Percentiles rank a stretch among this genome's conserved stretches.
phyloP scores from a whole-genome alignment of 176 grass and related monocot species.

The Aegilops speltoides region DNA sequence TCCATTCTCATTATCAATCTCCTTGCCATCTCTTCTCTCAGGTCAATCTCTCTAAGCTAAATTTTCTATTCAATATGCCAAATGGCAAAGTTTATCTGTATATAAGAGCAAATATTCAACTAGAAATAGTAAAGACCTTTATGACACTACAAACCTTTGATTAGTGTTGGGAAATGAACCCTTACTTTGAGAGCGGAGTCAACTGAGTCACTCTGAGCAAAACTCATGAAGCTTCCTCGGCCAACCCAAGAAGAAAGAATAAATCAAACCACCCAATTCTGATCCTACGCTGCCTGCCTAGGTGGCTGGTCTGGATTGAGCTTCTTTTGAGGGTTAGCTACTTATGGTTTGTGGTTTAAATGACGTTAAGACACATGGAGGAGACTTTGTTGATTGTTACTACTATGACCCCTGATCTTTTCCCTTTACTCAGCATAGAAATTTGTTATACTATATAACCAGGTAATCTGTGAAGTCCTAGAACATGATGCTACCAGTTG shows the following conservation, averaged over 20 bases:
- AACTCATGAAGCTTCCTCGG: background rate
- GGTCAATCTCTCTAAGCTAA: slow-evolving; percentile 42
- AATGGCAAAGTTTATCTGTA: slow-evolving; percentile 14
- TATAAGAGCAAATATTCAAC: slow-evolving; percentile 1
- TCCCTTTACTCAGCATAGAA: background rate
- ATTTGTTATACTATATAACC: background rate
- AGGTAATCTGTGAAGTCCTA: background rate
- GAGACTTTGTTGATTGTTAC: too few relatives aligned
- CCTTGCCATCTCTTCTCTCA: slow-evolving; percentile 27
- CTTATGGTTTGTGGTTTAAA: too few relatives aligned
- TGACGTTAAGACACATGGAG: too few relatives aligned
- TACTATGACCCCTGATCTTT: too few relatives aligned
- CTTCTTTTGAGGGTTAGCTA: too few relatives aligned
- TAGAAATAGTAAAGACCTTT: background rate
- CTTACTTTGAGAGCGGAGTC: too few relatives aligned
- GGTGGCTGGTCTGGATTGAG: too few relatives aligned
- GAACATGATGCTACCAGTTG: background rate
- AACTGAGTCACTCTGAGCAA: background rate
- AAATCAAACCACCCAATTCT: background rate
- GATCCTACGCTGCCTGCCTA: background rate
- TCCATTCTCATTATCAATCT: slow-evolving; percentile 18
- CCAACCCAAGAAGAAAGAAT: background rate
- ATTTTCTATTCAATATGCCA: slow-evolving; percentile 42
- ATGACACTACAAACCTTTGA: too few relatives aligned
- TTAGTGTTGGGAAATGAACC: too few relatives aligned